Evolutionary conservation across 495 filamentous ascomycete genomes (phyloP).

Genomic region (Astrocystis sublimbata): DNA sequence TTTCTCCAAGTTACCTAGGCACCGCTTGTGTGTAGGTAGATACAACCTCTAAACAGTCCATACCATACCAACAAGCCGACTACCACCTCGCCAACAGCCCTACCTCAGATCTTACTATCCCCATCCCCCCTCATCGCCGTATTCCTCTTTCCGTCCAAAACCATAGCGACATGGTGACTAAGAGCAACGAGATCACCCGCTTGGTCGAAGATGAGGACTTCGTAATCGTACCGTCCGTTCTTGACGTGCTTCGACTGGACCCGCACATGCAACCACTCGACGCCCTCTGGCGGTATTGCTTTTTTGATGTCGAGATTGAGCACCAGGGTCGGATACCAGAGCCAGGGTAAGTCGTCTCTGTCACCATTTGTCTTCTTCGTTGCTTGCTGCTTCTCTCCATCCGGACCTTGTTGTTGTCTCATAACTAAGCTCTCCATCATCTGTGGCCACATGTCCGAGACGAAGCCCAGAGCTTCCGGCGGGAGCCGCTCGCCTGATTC

Average conservation of each 20-base stretch:
- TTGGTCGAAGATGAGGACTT: conserved; percentile 59
- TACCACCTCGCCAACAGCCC: too few relatives aligned
- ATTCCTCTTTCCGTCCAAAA: conserved; percentile 58
- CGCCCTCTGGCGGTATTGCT: conserved; percentile 56
- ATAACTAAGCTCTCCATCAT: conserved; percentile 19
- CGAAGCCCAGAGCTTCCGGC: conserved; percentile 56
- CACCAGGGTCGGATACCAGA: conserved; percentile 77
- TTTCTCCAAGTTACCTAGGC: too few relatives aligned
- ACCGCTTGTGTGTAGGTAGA: too few relatives aligned
- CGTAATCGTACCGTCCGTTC: conserved; percentile 63
- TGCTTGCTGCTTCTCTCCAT: neutral
- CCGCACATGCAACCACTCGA: conserved; percentile 65
- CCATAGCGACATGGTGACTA: conserved; percentile 60
- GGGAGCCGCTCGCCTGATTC: conserved; percentile 52
- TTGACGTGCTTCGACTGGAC: conserved; percentile 55
- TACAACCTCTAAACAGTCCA: neutral
- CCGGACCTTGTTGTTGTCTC: conserved; percentile 9
- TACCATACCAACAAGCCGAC: neutral
- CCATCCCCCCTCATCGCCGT: conserved; percentile 35
- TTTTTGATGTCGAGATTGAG: conserved; percentile 69
- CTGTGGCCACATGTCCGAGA: conserved; percentile 59
- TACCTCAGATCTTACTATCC: conserved; percentile 27
- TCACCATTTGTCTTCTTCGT: conserved; percentile 20
- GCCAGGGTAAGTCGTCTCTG: conserved; percentile 29
- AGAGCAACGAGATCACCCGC: conserved; percentile 59